phyloP scores from a whole-genome alignment of 352 stramenopile species.

The Globisporangium cystogenes region DNA sequence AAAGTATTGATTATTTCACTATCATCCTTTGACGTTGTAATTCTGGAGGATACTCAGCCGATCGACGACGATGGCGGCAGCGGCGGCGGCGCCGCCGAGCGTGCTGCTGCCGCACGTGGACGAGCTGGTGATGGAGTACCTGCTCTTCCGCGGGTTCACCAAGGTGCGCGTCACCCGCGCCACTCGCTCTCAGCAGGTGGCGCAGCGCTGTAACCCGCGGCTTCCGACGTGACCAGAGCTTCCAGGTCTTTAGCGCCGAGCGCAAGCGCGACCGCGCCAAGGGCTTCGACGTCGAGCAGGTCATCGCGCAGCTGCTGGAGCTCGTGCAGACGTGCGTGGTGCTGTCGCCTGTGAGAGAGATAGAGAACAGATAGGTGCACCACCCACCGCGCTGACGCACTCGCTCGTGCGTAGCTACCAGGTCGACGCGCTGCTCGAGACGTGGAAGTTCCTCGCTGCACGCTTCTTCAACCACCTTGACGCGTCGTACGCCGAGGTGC shows the following conservation, averaged over 20 bases:
- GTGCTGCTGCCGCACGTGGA: constrained; percentile 75
- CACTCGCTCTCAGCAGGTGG: too few relatives aligned
- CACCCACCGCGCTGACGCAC: neutral
- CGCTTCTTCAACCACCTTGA: constrained; percentile 80
- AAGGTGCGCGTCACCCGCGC: constrained; percentile 23
- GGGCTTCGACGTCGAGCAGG: constrained; percentile 75
- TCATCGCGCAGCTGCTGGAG: constrained; percentile 59
- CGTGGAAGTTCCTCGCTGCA: constrained; percentile 73
- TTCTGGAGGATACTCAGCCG: neutral
- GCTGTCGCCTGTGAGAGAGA: neutral
- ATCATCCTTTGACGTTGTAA: neutral
- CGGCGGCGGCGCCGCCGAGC: constrained; percentile 28
- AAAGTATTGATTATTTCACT: too few relatives aligned
- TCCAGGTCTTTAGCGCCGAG: constrained; percentile 69
- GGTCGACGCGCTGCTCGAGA: constrained; percentile 69
- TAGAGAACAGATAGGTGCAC: neutral
- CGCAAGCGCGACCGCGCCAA: constrained; percentile 65
- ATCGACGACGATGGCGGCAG: constrained; percentile 18
- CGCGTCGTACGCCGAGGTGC: constrained; percentile 58
- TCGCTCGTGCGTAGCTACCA: constrained; percentile 41
- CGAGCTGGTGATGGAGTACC: constrained; percentile 83
- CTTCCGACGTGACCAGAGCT: constrained; percentile 36
- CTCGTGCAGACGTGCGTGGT: constrained; percentile 45
- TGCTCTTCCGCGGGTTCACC: constrained; percentile 82
- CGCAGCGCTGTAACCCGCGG: constrained; percentile 19